Evolutionary conservation across 2,329 filamentous ascomycete genomes (phyloP).

Genomic region (Scedosporium minutisporum): DNA sequence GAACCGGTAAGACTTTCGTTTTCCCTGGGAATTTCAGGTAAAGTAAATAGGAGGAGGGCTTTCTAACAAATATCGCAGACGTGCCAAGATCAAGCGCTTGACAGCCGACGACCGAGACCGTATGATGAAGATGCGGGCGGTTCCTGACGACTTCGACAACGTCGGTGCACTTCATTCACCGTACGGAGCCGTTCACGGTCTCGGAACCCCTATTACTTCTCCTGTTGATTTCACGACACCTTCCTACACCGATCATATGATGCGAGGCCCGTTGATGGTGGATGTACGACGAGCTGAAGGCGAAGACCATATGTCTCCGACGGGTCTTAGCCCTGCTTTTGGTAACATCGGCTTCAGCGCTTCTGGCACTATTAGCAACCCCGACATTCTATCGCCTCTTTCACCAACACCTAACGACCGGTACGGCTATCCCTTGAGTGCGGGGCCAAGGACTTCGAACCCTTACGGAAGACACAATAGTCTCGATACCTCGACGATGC

Average conservation of each 20-base stretch:
- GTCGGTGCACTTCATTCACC: conserved; percentile 59
- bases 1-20: conserved; percentile 59
- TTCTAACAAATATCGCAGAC: conserved; percentile 29
- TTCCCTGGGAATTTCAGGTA: background rate
- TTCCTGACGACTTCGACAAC: conserved; percentile 63
- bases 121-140: conserved; percentile 63
- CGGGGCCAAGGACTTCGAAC: conserved; percentile 39
- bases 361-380: conserved; percentile 35
- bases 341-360: conserved; percentile 56
- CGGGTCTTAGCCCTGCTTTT: conserved; percentile 58
- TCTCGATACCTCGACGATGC: conserved; percentile 31
- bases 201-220: conserved; percentile 37
- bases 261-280: conserved; percentile 54
- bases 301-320: conserved; percentile 58
- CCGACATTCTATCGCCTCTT: conserved; percentile 49
- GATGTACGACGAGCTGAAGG: conserved; percentile 56
- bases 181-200: conserved; percentile 50
- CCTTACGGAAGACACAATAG: conserved; percentile 41
- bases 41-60: background rate
- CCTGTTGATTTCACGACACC: conserved; percentile 38
- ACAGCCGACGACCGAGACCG: conserved; percentile 61
- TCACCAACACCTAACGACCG: conserved; percentile 45
- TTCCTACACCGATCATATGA: conserved; percentile 49
- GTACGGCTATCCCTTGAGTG: conserved; percentile 42
- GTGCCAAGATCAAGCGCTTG: conserved; percentile 63